phyloP scores from a whole-genome alignment of 805 yeast genomes.

The Ogataea pini region DNA sequence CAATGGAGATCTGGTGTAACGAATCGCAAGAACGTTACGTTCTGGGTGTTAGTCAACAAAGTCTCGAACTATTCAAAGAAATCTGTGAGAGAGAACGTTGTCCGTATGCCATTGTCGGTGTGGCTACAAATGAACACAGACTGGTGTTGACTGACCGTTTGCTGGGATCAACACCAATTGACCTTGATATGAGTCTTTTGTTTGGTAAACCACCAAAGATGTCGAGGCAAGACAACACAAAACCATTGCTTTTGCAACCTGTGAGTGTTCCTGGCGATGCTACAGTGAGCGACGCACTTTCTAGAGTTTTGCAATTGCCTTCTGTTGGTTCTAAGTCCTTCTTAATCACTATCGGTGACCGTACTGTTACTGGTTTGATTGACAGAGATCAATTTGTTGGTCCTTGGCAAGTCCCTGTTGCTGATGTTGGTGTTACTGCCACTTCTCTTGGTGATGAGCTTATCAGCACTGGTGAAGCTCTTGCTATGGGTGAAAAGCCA shows the following conservation, averaged over 20 bases:
- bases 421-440: constrained; percentile 95
- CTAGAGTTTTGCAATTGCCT: constrained; percentile 84
- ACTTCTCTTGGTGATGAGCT: constrained; percentile 80
- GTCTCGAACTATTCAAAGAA: constrained; percentile 66
- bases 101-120: constrained; percentile 93
- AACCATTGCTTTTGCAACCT: constrained; percentile 51
- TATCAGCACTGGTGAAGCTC: constrained; percentile 87
- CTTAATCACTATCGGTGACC: constrained; percentile 96
- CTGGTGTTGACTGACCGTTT: constrained; percentile 78
- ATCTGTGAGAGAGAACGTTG: constrained; percentile 96
- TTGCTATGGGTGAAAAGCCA: constrained; percentile 98
- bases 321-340: constrained; percentile 94
- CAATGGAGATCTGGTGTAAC: constrained; percentile 99
- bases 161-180: constrained; percentile 84
- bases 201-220: constrained; percentile 98
- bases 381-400: constrained; percentile 99
- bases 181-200: constrained; percentile 89
- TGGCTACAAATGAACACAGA: constrained; percentile 84
- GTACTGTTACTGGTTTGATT: constrained; percentile 94
- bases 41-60: constrained; percentile 81
- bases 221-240: constrained; percentile 72
- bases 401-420: constrained; percentile 99
- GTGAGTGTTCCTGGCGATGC: constrained; percentile 34
- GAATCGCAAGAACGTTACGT: constrained; percentile 99
- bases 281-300: constrained; percentile 62